A percentile compares a stretch with the other conserved stretches of the same genome.
Conservation (phyloP, 2,329 filamentous ascomycete species). For the Colletotrichum viniferum region DNA sequence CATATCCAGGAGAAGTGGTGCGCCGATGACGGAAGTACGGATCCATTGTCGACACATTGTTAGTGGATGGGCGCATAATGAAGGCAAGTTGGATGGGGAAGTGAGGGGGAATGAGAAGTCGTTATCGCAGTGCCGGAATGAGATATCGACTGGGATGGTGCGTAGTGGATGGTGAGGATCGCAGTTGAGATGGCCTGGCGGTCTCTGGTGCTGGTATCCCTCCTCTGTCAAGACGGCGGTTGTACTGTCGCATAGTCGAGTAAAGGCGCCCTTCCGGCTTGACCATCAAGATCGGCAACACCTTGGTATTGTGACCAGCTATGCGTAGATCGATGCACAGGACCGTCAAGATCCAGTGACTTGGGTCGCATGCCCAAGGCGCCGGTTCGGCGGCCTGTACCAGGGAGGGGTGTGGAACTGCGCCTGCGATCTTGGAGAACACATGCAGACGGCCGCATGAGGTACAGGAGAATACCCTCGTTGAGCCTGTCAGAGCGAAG, state of each 20-base stretch:
- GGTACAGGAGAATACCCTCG: neutral
- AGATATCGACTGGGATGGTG: neutral
- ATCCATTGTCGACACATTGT: neutral
- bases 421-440: neutral
- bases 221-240: neutral
- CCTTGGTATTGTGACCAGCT: neutral
- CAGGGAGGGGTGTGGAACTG: neutral
- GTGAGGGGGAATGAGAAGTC: neutral
- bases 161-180: neutral
- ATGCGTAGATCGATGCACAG: neutral
- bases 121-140: neutral
- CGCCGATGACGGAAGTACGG: neutral
- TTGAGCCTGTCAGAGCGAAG: neutral
- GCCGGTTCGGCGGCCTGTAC: neutral
- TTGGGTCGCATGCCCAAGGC: slow-evolving; percentile 6
- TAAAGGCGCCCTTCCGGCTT: neutral
- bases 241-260: neutral
- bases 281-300: neutral
- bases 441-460: slow-evolving; percentile 2
- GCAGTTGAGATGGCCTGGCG: neutral
- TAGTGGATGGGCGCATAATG: neutral
- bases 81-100: neutral
- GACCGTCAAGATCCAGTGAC: slow-evolving; percentile 11
- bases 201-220: neutral
- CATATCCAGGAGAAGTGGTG: neutral